Base-by-base conservation (phyloP, 257 asterid genomes). In the Linderniella brevidens region DNA sequence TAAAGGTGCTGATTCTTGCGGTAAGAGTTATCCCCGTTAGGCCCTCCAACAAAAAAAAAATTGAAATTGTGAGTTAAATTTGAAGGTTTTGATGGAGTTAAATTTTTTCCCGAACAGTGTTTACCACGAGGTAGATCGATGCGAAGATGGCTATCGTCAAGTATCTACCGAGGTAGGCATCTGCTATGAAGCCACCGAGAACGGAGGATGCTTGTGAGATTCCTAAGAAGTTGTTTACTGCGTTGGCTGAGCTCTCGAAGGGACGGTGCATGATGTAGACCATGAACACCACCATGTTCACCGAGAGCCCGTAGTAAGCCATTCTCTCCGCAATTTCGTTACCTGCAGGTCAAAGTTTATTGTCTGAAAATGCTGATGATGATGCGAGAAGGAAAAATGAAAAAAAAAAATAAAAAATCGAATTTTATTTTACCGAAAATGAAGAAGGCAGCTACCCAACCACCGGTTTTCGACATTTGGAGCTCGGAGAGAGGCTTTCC, bases 281-380 rank as follows among this genome's bases (percentile, higher is more conserved):
- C 97, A 83, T 83, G 52, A 83, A 87, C 0, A 93, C 95, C 59
- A 87, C 97, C 97, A 80, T 87, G 74, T 87, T 87, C 17, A 87
- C 97, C 1, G 97, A 87, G 12, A 87, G 80, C 17, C 97, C 97
- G 58, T 80, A 87, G 59, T 87, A 87, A 40, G 97, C 95, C 95
- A 87, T 87, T 62, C 97, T 80, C 72, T 87, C 97, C 6, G 97
- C 95, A 93, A 87, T 87, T 68, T 87, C 97, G 55, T 87, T 87
- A 57, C 97, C 93, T 80, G 77, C n/a, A 35, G 13, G 45, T 13
- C 14, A 18, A 5, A 9, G 17, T 25, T 5, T 48, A 58, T 1
- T 40, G 45, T 17, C 37, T 17, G 45, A 25, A 25, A 25, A 25
- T 25, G 16, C 9, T 25, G 18, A 35, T 8, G 17, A 44, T 44